phyloP scores from a whole-genome alignment of 352 stramenopile species.

The Peronospora destructor region DNA sequence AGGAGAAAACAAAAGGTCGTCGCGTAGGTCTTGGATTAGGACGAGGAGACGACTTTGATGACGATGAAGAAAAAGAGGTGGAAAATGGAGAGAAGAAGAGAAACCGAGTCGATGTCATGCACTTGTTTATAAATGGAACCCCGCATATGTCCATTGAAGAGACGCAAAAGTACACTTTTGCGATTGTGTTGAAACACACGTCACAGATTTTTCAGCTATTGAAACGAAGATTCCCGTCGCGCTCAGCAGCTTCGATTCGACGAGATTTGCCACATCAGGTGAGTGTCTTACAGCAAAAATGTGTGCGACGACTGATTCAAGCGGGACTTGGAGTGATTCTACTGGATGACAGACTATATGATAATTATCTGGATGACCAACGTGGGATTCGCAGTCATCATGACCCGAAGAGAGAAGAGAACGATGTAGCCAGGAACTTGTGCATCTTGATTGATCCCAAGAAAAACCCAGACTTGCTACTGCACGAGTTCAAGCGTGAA shows the following conservation, averaged over 20 bases:
- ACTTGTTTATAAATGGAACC: constrained; percentile 30
- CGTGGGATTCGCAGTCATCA: constrained; percentile 10
- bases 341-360: constrained; percentile 66
- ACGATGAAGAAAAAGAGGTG: constrained; percentile 20
- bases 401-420: constrained; percentile 34
- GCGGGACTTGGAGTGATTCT: constrained; percentile 63
- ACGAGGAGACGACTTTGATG: constrained; percentile 6
- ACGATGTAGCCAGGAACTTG: constrained; percentile 58
- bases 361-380: constrained; percentile 33
- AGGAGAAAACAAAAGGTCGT: constrained; percentile 6
- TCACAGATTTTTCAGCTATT: constrained; percentile 68
- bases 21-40: neutral
- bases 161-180: constrained; percentile 86
- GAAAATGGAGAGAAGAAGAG: constrained; percentile 7
- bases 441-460: constrained; percentile 78
- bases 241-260: constrained; percentile 56
- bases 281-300: constrained; percentile 72
- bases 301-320: constrained; percentile 71
- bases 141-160: constrained; percentile 80
- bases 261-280: constrained; percentile 67
- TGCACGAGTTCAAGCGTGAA: constrained; percentile 86
- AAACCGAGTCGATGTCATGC: constrained; percentile 22
- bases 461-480: constrained; percentile 69
- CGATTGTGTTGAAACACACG: constrained; percentile 77
- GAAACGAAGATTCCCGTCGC: constrained; percentile 59